Percentiles rank a stretch among this genome's conserved stretches.
Evolutionary conservation across 208 protist genomes (phyloP).

Genomic region (Leishmania amazonensis): DNA sequence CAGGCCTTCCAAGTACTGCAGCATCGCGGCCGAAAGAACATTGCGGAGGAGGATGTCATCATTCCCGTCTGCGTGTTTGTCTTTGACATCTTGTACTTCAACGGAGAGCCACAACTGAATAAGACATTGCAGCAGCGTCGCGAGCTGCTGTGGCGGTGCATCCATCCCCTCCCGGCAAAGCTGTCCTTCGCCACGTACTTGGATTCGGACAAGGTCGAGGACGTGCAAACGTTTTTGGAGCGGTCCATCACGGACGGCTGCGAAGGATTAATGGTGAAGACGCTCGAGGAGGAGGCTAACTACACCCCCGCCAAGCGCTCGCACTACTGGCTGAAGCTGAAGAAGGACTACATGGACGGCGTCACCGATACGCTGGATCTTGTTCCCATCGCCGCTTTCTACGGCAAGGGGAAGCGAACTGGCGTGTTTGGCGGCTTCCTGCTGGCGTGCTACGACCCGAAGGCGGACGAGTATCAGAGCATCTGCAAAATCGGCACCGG

Average conservation of each 20-base stretch:
- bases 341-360: conserved; percentile 99
- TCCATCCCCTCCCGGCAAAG: conserved; percentile 73
- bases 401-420: conserved; percentile 98
- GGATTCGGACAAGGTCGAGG: conserved; percentile 91
- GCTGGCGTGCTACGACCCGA: conserved; percentile 97
- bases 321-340: conserved; percentile 98
- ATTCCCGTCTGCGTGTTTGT: conserved; percentile 98
- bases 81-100: conserved; percentile 99
- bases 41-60: conserved; percentile 89
- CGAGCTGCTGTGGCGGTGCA: conserved; percentile 59
- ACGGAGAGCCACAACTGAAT: conserved; percentile 92
- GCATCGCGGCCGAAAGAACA: conserved; percentile 92
- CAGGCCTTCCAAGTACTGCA: conserved; percentile 96
- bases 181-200: conserved; percentile 90
- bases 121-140: conserved; percentile 88
- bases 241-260: conserved; percentile 90
- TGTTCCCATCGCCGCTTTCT: conserved; percentile 98
- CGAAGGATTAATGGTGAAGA: conserved; percentile 99
- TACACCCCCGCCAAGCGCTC: conserved; percentile 98
- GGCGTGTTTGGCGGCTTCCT: conserved; percentile 98
- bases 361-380: conserved; percentile 98
- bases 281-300: conserved; percentile 88
- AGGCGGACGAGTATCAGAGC: conserved; percentile 97
- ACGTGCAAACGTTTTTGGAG: conserved; percentile 96
- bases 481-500: conserved; percentile 99